Conservation (phyloP, 345 rosid genomes). For the Dipteronia dyeriana region DNA sequence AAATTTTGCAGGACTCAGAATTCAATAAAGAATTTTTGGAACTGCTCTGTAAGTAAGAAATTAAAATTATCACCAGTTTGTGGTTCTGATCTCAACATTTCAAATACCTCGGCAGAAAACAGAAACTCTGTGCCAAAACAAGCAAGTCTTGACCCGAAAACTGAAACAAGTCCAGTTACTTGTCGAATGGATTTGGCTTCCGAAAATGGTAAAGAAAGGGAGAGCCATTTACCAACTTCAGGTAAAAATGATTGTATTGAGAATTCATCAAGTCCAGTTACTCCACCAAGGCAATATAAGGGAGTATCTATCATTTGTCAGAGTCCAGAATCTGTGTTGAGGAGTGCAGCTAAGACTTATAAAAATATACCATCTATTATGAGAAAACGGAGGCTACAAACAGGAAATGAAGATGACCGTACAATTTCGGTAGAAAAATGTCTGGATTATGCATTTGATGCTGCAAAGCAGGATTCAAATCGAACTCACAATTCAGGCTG, state of each 20-base stretch:
- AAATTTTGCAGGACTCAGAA: constrained; percentile 53
- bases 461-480: no score
- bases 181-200: constrained; percentile 17
- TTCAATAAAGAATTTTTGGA: constrained; percentile 74
- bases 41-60: constrained; percentile 64
- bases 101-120: constrained; percentile 6
- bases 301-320: constrained; percentile 17
- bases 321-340: constrained; percentile 39
- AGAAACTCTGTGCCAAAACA: not conserved
- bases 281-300: not conserved
- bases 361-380: constrained; percentile 55
- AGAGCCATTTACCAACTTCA: not conserved
- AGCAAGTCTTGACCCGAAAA: constrained; percentile 11
- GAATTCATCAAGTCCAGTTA: constrained; percentile 9
- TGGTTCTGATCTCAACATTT: not conserved
- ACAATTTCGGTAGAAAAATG: no score
- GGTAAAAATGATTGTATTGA: not conserved
- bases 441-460: no score
- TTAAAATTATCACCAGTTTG: constrained; percentile 29
- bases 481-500: no score
- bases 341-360: constrained; percentile 45
- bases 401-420: not conserved
- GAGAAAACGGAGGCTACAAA: constrained; percentile 28
- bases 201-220: not conserved
- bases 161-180: not conserved